A percentile compares a stretch with the other conserved stretches of the same genome.
Evolutionary conservation across 2,329 filamentous ascomycete genomes (phyloP).

Genomic region (Metarhizium album): DNA sequence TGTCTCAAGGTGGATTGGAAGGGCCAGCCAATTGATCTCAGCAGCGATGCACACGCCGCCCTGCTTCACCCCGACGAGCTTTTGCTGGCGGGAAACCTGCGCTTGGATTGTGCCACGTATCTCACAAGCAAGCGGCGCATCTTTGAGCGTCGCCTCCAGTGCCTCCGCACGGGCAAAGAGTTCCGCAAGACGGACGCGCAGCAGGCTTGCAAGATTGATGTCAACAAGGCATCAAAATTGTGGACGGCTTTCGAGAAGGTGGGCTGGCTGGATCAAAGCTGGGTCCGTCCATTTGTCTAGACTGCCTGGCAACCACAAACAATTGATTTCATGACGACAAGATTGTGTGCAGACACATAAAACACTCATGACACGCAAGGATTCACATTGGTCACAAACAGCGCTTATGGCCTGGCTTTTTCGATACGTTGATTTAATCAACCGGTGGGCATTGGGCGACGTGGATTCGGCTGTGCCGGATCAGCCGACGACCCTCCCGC

Average conservation of each 20-base stretch:
- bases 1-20: slow-evolving; percentile 82
- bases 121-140: slow-evolving; percentile 88
- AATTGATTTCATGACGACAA: not conserved
- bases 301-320: not conserved
- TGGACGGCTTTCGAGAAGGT: slow-evolving; percentile 84
- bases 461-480: slow-evolving; percentile 8
- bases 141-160: slow-evolving; percentile 65
- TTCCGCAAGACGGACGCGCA: slow-evolving; percentile 95
- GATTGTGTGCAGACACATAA: not conserved
- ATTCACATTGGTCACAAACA: not conserved
- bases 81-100: slow-evolving; percentile 63
- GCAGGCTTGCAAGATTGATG: slow-evolving; percentile 94
- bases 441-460: not conserved
- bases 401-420: not conserved
- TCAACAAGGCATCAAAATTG: slow-evolving; percentile 91
- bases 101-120: slow-evolving; percentile 79
- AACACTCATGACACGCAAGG: not conserved
- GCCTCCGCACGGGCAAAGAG: slow-evolving; percentile 59
- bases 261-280: slow-evolving; percentile 60
- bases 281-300: slow-evolving; percentile 28
- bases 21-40: slow-evolving; percentile 66
- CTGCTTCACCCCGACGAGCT: slow-evolving; percentile 73
- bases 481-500: not conserved
- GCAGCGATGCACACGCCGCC: slow-evolving; percentile 55
- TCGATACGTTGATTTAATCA: not conserved